Base-by-base conservation (phyloP, 2,329 filamentous ascomycete species). In the Helminthosporium solani region DNA sequence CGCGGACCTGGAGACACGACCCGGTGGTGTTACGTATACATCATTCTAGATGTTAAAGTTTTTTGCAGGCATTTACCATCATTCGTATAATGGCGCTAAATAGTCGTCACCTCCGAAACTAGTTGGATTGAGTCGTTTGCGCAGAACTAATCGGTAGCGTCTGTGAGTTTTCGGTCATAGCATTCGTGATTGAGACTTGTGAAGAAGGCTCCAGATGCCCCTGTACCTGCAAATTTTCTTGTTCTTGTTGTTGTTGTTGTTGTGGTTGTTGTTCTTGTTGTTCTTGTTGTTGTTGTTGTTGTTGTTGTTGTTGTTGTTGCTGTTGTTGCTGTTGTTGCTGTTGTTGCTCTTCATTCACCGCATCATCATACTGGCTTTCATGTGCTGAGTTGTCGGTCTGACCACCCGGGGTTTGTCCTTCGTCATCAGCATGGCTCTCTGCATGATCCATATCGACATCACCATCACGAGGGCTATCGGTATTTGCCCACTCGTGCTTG, bases 381-480 rank as follows among this genome's bases (percentile, higher is more conserved):
- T 33, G 40, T 6, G 44, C 54, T 6, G 53, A 57, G 14, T 48
- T 47, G 11, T 61, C 57, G 33, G 52, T 58, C 38, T 54, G 54
- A 4, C 44, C 44, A 16, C 50, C 51, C 2, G 54, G 53, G 11
- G 51, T 58, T 16, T 59, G 55, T 2, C 43, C 50, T 41, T 60
- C 60, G 18, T 57, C 56, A 27, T 58, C 58, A 9, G 46, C 56
- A 19, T 53, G 53, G 11, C 57, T 53, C 16, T 58, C 56, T n/a
- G 43, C 30, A 6, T 47, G 50, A 30, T 61, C 50, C 58, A 64
- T 65, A 12, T 64, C 58, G 3, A 60, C 46, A 18, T 63, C 58
- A 2, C 36, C 53, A 5, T 56, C 48, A 6, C 43, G 34, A 1
- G 44, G 40, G 23, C 45, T 56, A 5, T 57, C 58, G 8, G 46